These are phyloP conservation scores for Tolypocladium inflatum DNA, from an alignment of 2,329 filamentous ascomycete genomes.

Conservation along the genomic window DNA sequence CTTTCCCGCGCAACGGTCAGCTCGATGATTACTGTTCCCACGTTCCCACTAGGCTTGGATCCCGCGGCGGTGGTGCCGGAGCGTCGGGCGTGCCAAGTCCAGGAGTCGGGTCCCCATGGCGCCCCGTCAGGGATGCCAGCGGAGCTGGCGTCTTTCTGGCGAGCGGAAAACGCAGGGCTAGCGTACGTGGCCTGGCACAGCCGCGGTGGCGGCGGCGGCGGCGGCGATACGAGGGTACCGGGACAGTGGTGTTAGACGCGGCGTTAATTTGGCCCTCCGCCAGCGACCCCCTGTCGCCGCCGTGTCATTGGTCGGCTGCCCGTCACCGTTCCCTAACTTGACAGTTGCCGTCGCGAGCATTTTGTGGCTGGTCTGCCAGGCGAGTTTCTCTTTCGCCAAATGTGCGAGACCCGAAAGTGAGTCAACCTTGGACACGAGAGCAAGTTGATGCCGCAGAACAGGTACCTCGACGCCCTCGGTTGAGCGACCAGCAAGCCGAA, in stretches of 20 bases:
- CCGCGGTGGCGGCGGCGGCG: slow-evolving; percentile 1
- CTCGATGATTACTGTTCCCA: not conserved
- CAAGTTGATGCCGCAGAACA: not conserved
- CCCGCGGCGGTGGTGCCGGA: not conserved
- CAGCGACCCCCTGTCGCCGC: not conserved
- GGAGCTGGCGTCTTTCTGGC: not conserved
- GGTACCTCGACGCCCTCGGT: too few relatives aligned
- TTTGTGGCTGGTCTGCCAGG: not conserved
- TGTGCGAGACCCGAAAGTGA: not conserved
- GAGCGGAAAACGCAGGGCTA: slow-evolving; percentile 2
- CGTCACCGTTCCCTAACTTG: not conserved
- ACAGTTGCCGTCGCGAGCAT: not conserved
- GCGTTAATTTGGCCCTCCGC: slow-evolving; percentile 1
- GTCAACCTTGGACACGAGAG: not conserved
- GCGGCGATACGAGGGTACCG: slow-evolving; percentile 5
- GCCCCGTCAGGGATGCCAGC: not conserved
- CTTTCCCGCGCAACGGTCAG: not conserved
- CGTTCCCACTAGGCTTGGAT: not conserved
- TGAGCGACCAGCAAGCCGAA: not conserved
- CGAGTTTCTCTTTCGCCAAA: not conserved
- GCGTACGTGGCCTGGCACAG: slow-evolving; percentile 9
- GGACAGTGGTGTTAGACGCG: slow-evolving; percentile 6
- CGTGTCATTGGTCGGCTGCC: slow-evolving; percentile 1
- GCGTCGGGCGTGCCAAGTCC: not conserved
- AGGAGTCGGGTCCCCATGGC: slow-evolving; percentile 1